Evolutionary conservation across 2,329 filamentous ascomycete species (phyloP), one percentile per base, ranked within the genome.

Genomic region (Daldinia eschscholtzii): DNA sequence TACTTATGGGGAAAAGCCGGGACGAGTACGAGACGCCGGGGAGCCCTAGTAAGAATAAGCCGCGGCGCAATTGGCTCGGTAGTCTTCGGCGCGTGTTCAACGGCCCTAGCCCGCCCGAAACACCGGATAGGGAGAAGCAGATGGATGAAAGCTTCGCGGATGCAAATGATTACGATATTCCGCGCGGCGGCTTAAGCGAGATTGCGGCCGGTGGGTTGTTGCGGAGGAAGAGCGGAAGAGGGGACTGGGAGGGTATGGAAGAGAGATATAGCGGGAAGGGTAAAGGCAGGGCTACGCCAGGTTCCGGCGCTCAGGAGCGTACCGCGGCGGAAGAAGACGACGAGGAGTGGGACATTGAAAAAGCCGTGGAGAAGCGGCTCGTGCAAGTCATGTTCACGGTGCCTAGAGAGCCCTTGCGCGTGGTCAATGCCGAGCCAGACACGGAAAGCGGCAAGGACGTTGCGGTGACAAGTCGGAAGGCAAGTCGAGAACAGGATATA

Each of bases 371-470:
- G 80, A 87, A 87, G 65, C 82, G 91, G 23, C 83, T 92, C 7
- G 92, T 94, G 68, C 92, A 94, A 79, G 88, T 93, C 76, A 96
- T 97, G 88, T 98, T 97, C 80, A 98, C 95, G 0, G 93, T 98
- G 67, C 95, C 96, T 2, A 93, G 91, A 79, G 92, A 95, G 79
- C 89, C 89, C 73, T 81, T 98, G 70, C 84, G 95, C 28, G 94
- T 98, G n/a, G 95, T 98, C 20, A 98, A 98, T 78, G 91, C 88
- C 57, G 91, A 91, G 75, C 81, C 84, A n/a, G 79, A 78, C 70
- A 77, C 84, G 37, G 83, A 84, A 70, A 78, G 78, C 64, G 82
- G 81, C 63, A 78, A 80, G 48, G 79, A 79, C 37, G 83, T 80
- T 18, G 80, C 83, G 55, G 66, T 86, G 4, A 78, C 84, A 2